phyloP scores from a whole-genome alignment of 768 basidiomycete species.

The Tricholoma flavovirens region DNA sequence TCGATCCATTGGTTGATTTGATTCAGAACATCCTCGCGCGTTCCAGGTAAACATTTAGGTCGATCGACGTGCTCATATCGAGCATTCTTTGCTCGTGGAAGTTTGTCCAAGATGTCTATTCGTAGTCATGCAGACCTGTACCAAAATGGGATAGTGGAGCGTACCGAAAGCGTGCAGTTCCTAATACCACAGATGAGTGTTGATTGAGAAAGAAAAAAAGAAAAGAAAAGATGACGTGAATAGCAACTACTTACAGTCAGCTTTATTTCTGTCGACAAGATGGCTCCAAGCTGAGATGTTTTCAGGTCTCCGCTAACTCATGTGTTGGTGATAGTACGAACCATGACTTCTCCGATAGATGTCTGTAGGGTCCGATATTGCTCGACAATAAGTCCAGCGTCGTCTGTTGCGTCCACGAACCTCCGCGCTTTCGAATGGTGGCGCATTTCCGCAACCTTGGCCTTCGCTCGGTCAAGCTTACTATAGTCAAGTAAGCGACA shows the following conservation, averaged over 20 bases:
- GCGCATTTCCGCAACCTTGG: slow-evolving; percentile 1
- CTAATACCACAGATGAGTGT: background rate
- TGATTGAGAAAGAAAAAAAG: too few relatives aligned
- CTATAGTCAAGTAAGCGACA: background rate
- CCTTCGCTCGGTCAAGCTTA: slow-evolving; percentile 1
- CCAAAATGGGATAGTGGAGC: background rate
- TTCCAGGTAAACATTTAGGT: slow-evolving; percentile 16
- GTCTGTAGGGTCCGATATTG: slow-evolving; percentile 8
- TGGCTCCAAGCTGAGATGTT: slow-evolving; percentile 7
- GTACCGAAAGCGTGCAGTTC: slow-evolving; percentile 11
- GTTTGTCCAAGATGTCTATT: slow-evolving; percentile 12
- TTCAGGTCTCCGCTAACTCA: background rate
- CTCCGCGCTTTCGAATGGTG: slow-evolving; percentile 6
- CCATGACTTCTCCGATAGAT: slow-evolving; percentile 10
- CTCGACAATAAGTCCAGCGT: slow-evolving; percentile 5
- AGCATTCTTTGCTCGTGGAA: slow-evolving; percentile 13
- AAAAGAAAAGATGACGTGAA: background rate
- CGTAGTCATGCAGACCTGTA: background rate
- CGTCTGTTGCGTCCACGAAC: slow-evolving; percentile 6
- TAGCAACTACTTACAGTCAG: slow-evolving; percentile 5
- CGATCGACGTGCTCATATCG: slow-evolving; percentile 11
- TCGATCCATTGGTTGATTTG: slow-evolving; percentile 16
- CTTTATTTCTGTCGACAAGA: slow-evolving; percentile 9
- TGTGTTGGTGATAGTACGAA: background rate
- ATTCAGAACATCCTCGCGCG: slow-evolving; percentile 15